These are phyloP conservation scores for Clonostachys rosea DNA, from an alignment of 2,329 filamentous ascomycete species.

Conservation along the genomic window DNA sequence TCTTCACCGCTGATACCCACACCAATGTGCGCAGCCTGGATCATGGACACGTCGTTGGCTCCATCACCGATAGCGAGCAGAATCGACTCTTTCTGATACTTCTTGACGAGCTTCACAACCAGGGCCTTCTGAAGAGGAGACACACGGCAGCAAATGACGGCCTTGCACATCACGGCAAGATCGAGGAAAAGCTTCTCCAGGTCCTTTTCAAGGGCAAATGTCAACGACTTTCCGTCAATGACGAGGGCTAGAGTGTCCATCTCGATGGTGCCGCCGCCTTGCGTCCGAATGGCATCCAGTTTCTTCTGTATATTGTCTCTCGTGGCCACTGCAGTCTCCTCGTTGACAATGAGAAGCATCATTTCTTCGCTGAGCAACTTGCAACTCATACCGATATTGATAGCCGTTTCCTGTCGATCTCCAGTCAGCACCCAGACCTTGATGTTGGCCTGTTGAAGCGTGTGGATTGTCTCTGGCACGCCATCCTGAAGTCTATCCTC, in stretches of 20 bases:
- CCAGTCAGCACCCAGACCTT: slow-evolving; percentile 98
- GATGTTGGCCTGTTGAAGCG: slow-evolving; percentile 91
- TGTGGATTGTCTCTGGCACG: slow-evolving; percentile 96
- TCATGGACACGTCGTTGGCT: slow-evolving; percentile 99
- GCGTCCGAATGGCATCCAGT: slow-evolving; percentile 80
- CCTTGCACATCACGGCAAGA: slow-evolving; percentile 92
- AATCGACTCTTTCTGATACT: slow-evolving; percentile 81
- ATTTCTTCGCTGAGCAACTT: slow-evolving; percentile 98
- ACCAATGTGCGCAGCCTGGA: slow-evolving; percentile 95
- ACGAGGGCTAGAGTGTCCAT: slow-evolving; percentile 85
- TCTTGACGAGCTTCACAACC: slow-evolving; percentile 97
- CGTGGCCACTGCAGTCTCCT: slow-evolving; percentile 74
- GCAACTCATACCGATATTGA: slow-evolving; percentile 99
- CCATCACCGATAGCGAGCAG: slow-evolving; percentile 95
- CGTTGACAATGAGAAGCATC: slow-evolving; percentile 95
- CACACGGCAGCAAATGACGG: slow-evolving; percentile 97
- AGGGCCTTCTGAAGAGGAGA: slow-evolving; percentile 95
- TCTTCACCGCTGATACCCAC: slow-evolving; percentile 97
- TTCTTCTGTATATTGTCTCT: slow-evolving; percentile 91
- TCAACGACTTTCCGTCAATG: slow-evolving; percentile 94
- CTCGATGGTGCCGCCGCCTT: slow-evolving; percentile 71
- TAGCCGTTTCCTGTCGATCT: slow-evolving; percentile 96
- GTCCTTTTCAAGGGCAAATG: slow-evolving; percentile 87
- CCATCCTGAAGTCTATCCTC: slow-evolving; percentile 96
- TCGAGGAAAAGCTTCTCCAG: slow-evolving; percentile 92